Base-by-base conservation (phyloP, 2,329 filamentous ascomycete species). In the Meredithiella fracta region DNA sequence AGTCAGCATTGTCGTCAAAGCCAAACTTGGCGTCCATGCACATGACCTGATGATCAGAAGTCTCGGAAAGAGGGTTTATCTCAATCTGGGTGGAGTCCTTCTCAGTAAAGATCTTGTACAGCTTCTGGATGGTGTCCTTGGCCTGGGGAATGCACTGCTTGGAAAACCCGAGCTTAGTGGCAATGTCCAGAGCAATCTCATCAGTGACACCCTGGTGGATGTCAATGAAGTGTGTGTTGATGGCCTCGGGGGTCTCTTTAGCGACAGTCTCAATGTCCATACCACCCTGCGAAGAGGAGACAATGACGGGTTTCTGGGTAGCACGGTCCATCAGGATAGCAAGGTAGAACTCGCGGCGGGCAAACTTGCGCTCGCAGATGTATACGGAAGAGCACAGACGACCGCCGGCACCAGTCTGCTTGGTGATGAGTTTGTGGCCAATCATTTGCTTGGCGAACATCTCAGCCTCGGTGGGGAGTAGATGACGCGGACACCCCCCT, bases 361-460 rank as follows among this genome's bases (percentile, higher is more conserved):
- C 92, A 68, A 96, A 98, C 78, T 98, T 98, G 79, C 92, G 90
- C 80, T 98, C 92, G 74, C 91, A 94, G 69, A 98, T 97, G 78
- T 94, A 97, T 69, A 98, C 92, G 61, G 90, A 80, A 73, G 86
- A 97, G 80, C 92, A 98, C 69, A 94, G 81, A 70, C 92, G 88
- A 68, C 92, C 92, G 64, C 73, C 80, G 64, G 91, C 87, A 70
- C 92, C 92, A 59, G 92, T 98, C 78, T 98, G 92, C 82, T 98
- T 98, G 72, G 92, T 98, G 73, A 98, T 81, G 72, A 98, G 88
- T 75, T 96, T 96, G 77, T 98, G 91, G 68, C 92, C 92, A 72
- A 98, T 97, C 92, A 98, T 98, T 77, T 98, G 90, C 64, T 91
- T 80, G 64, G 92, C 91, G 69, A 98, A 95, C 82, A 97, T 95